phyloP scores from a whole-genome alignment of 106 monocot genomes.

The Dioscorea alata region DNA sequence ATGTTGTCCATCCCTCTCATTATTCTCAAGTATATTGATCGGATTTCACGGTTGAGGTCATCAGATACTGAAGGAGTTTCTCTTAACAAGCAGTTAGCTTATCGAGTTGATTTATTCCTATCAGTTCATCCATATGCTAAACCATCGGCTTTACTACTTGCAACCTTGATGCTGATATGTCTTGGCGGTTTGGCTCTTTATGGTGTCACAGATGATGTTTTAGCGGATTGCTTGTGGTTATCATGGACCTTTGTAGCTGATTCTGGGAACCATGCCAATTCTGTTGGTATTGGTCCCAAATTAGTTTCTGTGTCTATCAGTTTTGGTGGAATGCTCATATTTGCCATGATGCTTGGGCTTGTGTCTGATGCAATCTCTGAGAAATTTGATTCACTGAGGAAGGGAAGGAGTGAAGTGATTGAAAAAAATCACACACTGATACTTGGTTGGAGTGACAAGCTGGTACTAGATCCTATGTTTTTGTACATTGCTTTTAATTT shows the following conservation, averaged over 20 bases:
- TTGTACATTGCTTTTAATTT: neutral
- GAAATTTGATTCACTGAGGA: conserved; percentile 75
- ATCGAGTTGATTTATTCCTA: conserved; percentile 56
- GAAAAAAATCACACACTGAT: conserved; percentile 63
- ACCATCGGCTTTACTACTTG: conserved; percentile 51
- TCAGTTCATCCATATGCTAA: conserved; percentile 62
- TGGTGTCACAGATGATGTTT: conserved; percentile 61
- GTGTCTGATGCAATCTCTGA: conserved; percentile 75
- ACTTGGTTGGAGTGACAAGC: conserved; percentile 79
- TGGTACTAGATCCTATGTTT: conserved; percentile 20
- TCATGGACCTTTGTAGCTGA: conserved; percentile 72
- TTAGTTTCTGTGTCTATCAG: conserved; percentile 61
- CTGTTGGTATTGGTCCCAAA: conserved; percentile 52
- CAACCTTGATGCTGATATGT: conserved; percentile 59
- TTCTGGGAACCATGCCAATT: conserved; percentile 74
- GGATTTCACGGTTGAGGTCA: conserved; percentile 34
- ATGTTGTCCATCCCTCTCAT: conserved; percentile 38
- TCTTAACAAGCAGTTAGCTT: conserved; percentile 63
- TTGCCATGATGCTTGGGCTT: conserved; percentile 84
- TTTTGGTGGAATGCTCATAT: conserved; percentile 77
- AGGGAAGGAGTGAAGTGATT: conserved; percentile 73
- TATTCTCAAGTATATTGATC: conserved; percentile 50
- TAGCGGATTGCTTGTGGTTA: conserved; percentile 59
- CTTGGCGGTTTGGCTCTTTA: conserved; percentile 69
- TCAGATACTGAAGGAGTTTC: conserved; percentile 54